These are phyloP conservation scores for Trematosphaeria pertusa DNA, from an alignment of 2,329 filamentous ascomycete genomes.

Conservation along the genomic window DNA sequence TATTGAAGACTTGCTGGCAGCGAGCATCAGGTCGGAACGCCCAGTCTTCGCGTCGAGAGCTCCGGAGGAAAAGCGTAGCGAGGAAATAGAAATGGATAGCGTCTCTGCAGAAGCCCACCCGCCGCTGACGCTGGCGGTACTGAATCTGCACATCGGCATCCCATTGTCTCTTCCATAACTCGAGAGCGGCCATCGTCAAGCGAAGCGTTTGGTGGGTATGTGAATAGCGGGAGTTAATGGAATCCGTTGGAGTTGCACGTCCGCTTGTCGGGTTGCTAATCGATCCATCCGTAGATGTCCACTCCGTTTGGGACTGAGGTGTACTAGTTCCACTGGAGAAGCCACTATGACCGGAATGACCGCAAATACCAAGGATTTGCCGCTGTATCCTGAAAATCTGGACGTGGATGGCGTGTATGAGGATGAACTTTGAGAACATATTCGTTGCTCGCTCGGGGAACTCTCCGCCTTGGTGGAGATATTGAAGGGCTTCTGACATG, in stretches of 20 bases:
- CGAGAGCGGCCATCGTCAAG: constrained; percentile 61
- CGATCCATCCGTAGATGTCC: constrained; percentile 56
- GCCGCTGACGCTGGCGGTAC: constrained; percentile 67
- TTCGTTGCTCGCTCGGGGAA: constrained; percentile 73
- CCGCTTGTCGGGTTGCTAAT: constrained; percentile 40
- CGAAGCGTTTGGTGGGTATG: constrained; percentile 57
- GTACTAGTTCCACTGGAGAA: constrained; percentile 59
- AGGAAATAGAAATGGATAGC: constrained; percentile 78
- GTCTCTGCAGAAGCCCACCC: constrained; percentile 74
- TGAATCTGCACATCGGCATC: constrained; percentile 73
- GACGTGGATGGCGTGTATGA: constrained; percentile 72
- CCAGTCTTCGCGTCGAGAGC: constrained; percentile 61
- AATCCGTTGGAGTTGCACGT: constrained; percentile 53
- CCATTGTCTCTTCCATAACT: constrained; percentile 77
- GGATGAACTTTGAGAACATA: constrained; percentile 74
- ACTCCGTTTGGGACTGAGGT: constrained; percentile 66
- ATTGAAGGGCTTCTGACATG: constrained; percentile 66
- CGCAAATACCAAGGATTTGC: constrained; percentile 38
- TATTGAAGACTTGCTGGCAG: constrained; percentile 65
- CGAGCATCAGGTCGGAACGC: constrained; percentile 65
- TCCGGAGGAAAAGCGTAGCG: constrained; percentile 69
- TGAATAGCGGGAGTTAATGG: constrained; percentile 54
- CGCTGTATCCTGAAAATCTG: constrained; percentile 65
- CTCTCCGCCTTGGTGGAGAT: constrained; percentile 65
- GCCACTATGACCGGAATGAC: constrained; percentile 26